Percentiles rank a stretch among this genome's conserved stretches.
phyloP scores from a whole-genome alignment of 805 yeast genomes.

The Blastobotrys terrestris region DNA sequence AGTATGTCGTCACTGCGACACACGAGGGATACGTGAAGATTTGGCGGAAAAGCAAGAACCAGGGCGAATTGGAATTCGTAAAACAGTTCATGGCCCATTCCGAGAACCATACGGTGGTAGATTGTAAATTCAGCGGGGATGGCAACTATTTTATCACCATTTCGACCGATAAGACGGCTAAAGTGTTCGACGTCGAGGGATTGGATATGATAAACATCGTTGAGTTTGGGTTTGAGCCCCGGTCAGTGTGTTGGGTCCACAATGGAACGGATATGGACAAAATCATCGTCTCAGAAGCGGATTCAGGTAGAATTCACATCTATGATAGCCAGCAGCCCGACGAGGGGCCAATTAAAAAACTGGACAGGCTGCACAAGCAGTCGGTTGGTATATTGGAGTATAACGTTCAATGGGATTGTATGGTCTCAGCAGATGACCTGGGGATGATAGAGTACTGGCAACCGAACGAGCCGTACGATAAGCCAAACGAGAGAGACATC shows the following conservation, averaged over 20 bases:
- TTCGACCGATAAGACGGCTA: constrained; percentile 17
- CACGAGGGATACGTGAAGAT: constrained; percentile 33
- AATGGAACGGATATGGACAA: constrained; percentile 7
- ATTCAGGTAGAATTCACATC: constrained; percentile 17
- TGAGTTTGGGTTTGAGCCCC: constrained; percentile 26
- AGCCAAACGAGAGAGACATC: constrained; percentile 20
- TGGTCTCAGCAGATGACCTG: constrained; percentile 25
- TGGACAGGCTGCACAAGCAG: constrained; percentile 21
- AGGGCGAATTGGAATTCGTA: constrained; percentile 29
- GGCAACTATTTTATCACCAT: constrained; percentile 28
- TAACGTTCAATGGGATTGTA: constrained; percentile 23
- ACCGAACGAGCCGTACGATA: constrained; percentile 15
- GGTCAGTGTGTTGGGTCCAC: constrained; percentile 23
- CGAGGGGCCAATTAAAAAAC: constrained; percentile 8
- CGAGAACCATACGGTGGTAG: constrained; percentile 14
- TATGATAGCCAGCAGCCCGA: constrained; percentile 21
- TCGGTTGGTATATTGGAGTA: constrained; percentile 24
- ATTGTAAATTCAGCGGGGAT: constrained; percentile 17
- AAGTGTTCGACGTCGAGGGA: constrained; percentile 33
- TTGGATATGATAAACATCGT: constrained; percentile 35
- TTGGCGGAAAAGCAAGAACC: constrained; percentile 25
- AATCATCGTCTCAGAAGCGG: constrained; percentile 19
- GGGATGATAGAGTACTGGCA: constrained; percentile 38
- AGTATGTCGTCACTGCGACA: constrained; percentile 28
- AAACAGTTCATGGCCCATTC: constrained; percentile 27